Conservation (phyloP, 2,329 filamentous ascomycete species). For the Metarhizium anisopliae region DNA sequence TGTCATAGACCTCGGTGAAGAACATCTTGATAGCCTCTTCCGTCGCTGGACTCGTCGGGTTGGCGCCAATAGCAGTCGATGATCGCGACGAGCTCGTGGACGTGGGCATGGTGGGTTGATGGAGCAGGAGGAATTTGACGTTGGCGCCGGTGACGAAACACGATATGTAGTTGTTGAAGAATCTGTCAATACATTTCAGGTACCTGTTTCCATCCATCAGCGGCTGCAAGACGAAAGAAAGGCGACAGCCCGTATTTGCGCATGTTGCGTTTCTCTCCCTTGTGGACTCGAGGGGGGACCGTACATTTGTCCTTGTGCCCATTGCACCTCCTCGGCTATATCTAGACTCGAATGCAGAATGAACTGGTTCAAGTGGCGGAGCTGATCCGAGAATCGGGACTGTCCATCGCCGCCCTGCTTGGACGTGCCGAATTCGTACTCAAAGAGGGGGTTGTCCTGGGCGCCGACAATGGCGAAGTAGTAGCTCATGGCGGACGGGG, state of each 20-base stretch:
- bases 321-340: conserved; percentile 93
- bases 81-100: conserved; percentile 38
- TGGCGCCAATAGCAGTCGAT: conserved; percentile 67
- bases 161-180: conserved; percentile 91
- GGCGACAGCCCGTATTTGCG: too few relatives aligned
- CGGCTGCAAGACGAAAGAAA: neutral
- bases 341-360: conserved; percentile 90
- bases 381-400: conserved; percentile 78
- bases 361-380: conserved; percentile 93
- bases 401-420: conserved; percentile 92
- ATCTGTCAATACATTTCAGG: conserved; percentile 92
- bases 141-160: conserved; percentile 91
- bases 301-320: conserved; percentile 78
- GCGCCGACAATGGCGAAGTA: conserved; percentile 97
- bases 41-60: conserved; percentile 80
- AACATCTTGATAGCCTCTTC: conserved; percentile 95
- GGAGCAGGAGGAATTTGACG: conserved; percentile 87
- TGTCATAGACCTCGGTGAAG: conserved; percentile 92
- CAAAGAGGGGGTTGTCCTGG: conserved; percentile 91
- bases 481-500: conserved; percentile 68
- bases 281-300: conserved; percentile 11
- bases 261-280: too few relatives aligned
- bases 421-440: conserved; percentile 92
- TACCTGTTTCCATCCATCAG: conserved; percentile 49
- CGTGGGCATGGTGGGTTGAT: conserved; percentile 56